Evolutionary conservation across 805 yeast genomes (phyloP), one percentile per base, ranked within the genome.

Genomic region (Kazachstania bromeliacearum): DNA sequence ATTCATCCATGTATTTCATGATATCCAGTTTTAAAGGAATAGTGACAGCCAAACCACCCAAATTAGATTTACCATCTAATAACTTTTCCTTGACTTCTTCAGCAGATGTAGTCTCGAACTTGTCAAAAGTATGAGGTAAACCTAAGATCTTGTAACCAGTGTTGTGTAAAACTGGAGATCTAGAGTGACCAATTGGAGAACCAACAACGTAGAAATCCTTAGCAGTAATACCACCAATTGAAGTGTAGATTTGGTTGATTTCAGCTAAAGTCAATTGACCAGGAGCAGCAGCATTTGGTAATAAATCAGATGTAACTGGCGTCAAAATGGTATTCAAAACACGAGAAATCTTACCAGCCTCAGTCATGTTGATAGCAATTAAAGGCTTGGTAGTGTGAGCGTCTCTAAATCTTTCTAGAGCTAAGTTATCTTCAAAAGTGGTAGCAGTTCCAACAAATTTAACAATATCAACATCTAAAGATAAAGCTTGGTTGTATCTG

Each of bases 41-140:
- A 2, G 98, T 92, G 6, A 92, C 85, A 4, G 95, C 88, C 43
- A 83, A 76, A n/a, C 98, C 99, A 32, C 97, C 97, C 51, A 92
- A 81, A 7, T 63, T 53, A 12, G 39, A 14, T 12, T 73, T 59
- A 14, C 57, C 57, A 25, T 65, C 54, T 39, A 75, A 63, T 37
- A 87, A 55, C 31, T 69, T 59, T 9, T 66, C 62, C 34, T 67
- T 66, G 19, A 84, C 88, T 33, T 66, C 68, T 2, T 55, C 52
- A 7, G 79, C 84, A 47, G 75, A 71, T 15, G 65, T 67, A 1
- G 95, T 76, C 54, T 85, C 95, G 52, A 73, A 75, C 43, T 68
- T 66, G 12, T 61, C 70, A 53, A 88, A 87, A 4, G 51, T 47
- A 58, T 87, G 77, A 10, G 96, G 95, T 48, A 92, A 67, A 5